Conservation (phyloP, 1,284 basidiomycete genomes). For the Bjerkandera adusta region DNA sequence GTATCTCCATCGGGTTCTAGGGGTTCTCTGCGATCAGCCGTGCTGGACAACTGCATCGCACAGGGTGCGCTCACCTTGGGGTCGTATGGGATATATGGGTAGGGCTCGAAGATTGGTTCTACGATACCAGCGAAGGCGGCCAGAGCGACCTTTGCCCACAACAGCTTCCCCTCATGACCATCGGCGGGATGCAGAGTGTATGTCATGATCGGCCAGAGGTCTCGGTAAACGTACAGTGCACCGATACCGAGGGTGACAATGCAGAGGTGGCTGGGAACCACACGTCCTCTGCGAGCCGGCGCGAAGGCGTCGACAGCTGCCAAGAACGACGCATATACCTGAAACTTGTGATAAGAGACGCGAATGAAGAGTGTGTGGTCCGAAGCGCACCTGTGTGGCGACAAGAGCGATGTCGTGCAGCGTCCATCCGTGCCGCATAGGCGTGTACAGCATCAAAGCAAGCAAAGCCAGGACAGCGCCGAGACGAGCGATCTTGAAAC, state of each 20-base stretch:
- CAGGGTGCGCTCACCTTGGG: conserved; percentile 32
- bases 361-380: conserved; percentile 19
- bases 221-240: conserved; percentile 50
- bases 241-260: conserved; percentile 15
- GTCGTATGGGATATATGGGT: conserved; percentile 38
- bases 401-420: neutral
- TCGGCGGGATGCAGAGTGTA: conserved; percentile 39
- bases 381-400: conserved; percentile 8
- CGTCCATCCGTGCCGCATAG: conserved; percentile 9
- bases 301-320: conserved; percentile 20
- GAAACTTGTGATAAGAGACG: conserved; percentile 33
- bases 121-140: conserved; percentile 37
- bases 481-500: conserved; percentile 26
- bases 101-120: conserved; percentile 41
- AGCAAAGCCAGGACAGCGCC: conserved; percentile 24
- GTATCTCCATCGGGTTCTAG: conserved; percentile 23
- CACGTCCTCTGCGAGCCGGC: conserved; percentile 9
- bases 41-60: neutral
- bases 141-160: conserved; percentile 33
- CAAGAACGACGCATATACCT: conserved; percentile 26
- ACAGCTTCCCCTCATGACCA: conserved; percentile 25
- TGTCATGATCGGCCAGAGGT: conserved; percentile 60
- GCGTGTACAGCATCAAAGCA: conserved; percentile 22
- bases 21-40: neutral
- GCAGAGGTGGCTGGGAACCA: conserved; percentile 18